Evolutionary conservation across 108 stramenopile species (phyloP).

Genomic region (Pseudonitzschia multistriata): DNA sequence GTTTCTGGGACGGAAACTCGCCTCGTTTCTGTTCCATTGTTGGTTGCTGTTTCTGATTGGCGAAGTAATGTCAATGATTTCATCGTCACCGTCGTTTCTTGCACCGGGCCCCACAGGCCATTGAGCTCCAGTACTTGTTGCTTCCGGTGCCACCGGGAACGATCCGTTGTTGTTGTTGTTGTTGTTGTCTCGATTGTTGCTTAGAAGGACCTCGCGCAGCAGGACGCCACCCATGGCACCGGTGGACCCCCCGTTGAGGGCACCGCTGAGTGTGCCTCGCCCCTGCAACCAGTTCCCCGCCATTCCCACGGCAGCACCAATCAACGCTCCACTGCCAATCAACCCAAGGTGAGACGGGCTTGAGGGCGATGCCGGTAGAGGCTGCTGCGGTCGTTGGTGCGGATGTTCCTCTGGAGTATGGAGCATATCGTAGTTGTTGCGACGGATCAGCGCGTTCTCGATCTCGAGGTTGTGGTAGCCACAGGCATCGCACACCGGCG

Average conservation of each 20-base stretch:
- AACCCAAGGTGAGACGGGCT: conserved; percentile 10
- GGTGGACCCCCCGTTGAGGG: conserved; percentile 37
- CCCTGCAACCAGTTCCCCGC: conserved; percentile 31
- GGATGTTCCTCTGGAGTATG: conserved; percentile 17
- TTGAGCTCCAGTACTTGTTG: not conserved
- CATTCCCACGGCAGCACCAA: conserved; percentile 43
- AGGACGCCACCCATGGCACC: conserved; percentile 49
- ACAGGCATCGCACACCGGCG: conserved; percentile 37
- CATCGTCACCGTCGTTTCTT: not conserved
- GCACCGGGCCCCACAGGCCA: too few relatives aligned
- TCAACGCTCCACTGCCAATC: conserved; percentile 34
- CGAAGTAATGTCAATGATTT: not conserved
- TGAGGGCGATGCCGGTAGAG: not conserved
- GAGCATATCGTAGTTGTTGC: conserved; percentile 28
- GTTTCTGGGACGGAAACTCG: not conserved
- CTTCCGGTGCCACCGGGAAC: not conserved
- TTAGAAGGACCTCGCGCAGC: conserved; percentile 25
- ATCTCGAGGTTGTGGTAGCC: conserved; percentile 11
- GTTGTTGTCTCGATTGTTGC: not conserved
- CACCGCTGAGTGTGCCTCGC: conserved; percentile 22
- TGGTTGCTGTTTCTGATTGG: not conserved
- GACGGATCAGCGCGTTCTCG: not conserved
- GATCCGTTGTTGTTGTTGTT: not conserved
- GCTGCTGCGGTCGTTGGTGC: conserved; percentile 2
- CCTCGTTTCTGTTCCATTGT: not conserved